Evolutionary conservation across 2,329 filamentous ascomycete species (phyloP).

Genomic region (Xylaria digitata): DNA sequence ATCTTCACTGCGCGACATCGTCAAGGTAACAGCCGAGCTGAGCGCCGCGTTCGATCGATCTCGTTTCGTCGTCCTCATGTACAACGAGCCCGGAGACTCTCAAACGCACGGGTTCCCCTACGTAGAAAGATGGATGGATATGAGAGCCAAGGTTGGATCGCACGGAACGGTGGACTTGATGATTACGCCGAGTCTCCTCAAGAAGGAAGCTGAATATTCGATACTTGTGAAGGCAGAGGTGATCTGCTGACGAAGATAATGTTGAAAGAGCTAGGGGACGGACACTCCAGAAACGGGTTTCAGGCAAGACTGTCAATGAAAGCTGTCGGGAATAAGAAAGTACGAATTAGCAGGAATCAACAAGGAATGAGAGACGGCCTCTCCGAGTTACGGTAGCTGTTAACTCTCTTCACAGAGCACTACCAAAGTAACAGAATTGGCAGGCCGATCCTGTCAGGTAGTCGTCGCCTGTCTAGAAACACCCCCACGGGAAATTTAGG

Average conservation of each 20-base stretch:
- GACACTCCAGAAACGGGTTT: background rate
- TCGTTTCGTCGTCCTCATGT: slow-evolving; percentile 43
- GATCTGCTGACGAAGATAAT: slow-evolving; percentile 40
- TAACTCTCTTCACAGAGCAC: background rate
- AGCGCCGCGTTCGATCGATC: slow-evolving; percentile 40
- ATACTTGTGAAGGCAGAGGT: slow-evolving; percentile 49
- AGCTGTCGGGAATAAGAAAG: background rate
- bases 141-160: slow-evolving; percentile 38
- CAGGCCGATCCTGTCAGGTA: background rate
- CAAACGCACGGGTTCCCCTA: slow-evolving; percentile 44
- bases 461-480: background rate
- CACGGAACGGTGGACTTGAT: slow-evolving; percentile 46
- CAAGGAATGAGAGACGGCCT: background rate
- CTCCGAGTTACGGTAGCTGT: background rate
- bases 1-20: slow-evolving; percentile 39
- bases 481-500: background rate
- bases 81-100: slow-evolving; percentile 42
- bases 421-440: background rate
- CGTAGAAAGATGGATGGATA: slow-evolving; percentile 41
- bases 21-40: slow-evolving; percentile 40
- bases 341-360: background rate
- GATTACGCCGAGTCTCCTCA: slow-evolving; percentile 47
- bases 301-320: background rate
- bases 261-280: background rate
- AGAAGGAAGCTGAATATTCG: slow-evolving; percentile 42